phyloP scores from a whole-genome alignment of 202 grass and related monocot species.

The Schoenoplectus triqueter region DNA sequence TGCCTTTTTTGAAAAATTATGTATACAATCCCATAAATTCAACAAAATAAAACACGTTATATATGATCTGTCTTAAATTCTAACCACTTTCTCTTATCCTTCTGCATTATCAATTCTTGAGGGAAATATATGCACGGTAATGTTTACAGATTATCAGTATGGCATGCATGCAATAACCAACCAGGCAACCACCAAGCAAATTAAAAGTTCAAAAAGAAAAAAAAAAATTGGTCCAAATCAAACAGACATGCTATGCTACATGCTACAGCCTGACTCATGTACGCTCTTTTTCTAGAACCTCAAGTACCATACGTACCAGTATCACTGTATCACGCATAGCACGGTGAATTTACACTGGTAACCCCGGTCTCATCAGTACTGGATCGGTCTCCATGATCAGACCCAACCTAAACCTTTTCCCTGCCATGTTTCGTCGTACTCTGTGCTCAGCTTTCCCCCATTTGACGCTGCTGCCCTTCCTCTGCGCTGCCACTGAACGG shows the following conservation, averaged over 20 bases:
- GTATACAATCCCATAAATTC: too few species aligned
- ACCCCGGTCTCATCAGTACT: not conserved
- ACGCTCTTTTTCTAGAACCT: constrained; percentile 25
- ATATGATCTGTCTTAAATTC: not conserved
- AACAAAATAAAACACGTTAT: too few species aligned
- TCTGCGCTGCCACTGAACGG: not conserved
- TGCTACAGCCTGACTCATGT: not conserved
- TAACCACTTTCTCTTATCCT: not conserved
- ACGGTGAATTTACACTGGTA: not conserved
- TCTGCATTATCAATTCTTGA: not conserved
- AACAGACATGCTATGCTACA: constrained; percentile 21
- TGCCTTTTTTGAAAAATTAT: too few species aligned
- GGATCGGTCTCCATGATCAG: constrained; percentile 25
- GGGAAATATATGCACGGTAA: too few species aligned
- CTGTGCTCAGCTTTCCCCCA: not conserved
- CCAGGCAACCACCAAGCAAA: not conserved
- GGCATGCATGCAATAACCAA: too few species aligned
- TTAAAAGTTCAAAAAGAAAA: not conserved
- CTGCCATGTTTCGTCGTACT: constrained; percentile 23
- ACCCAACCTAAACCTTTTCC: constrained; percentile 19
- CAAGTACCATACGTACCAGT: constrained; percentile 9
- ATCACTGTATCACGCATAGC: not conserved
- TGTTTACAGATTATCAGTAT: too few species aligned
- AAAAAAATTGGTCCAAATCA: not conserved
- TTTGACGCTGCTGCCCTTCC: constrained; percentile 40